Evolutionary conservation across 768 basidiomycete genomes (phyloP), one percentile per base, ranked within the genome.

Genomic region (Dictyophora rubrovolvata): DNA sequence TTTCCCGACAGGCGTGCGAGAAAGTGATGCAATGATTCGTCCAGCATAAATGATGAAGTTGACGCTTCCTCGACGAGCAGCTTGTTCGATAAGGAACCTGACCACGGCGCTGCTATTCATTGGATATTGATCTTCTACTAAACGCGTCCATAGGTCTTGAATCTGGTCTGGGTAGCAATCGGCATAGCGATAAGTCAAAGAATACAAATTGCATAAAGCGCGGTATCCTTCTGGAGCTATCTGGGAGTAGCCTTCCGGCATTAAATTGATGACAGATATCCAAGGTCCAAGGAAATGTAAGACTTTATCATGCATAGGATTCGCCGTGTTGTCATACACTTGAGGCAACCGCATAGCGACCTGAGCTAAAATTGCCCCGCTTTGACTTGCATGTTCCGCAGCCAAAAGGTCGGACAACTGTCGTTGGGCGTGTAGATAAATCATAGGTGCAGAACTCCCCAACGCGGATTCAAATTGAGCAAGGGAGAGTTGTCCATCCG

Each of bases 31-130:
- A 20, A 95, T 80, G 55, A 94, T 82, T 63, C 85, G 86, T 48
- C 87, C 82, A 0, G 89, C 87, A 65, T 89, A 89, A 48, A 75
- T 76, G 60, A 95, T 80, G 70, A 90, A 94, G 16, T 83, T 79
- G 5, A 79, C 77, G 63, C 83, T 92, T 42, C 87, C 85, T 48
- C 93, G 85, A 69, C 87, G 88, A 63, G 87, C 84, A 0, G 90
- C 88, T 65, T 95, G 91, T 63, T 93, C 90, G 36, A 95, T 75
- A 2, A 97, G 75, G 70, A 92, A 97, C 33, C 86, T 80, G 53
- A 89, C 77, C 16, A 91, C 76, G 2, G 89, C 88, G 56, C 85
- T 86, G 1, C 88, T 87, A 61, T 93, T 92, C 21, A 79, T 76
- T 56, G 83, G 78, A 63, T 84, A 76, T 22, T 86, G 84, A 2